These are phyloP conservation scores for Pythium sukuiense DNA, from an alignment of 352 stramenopile genomes.

Conservation along the genomic window DNA sequence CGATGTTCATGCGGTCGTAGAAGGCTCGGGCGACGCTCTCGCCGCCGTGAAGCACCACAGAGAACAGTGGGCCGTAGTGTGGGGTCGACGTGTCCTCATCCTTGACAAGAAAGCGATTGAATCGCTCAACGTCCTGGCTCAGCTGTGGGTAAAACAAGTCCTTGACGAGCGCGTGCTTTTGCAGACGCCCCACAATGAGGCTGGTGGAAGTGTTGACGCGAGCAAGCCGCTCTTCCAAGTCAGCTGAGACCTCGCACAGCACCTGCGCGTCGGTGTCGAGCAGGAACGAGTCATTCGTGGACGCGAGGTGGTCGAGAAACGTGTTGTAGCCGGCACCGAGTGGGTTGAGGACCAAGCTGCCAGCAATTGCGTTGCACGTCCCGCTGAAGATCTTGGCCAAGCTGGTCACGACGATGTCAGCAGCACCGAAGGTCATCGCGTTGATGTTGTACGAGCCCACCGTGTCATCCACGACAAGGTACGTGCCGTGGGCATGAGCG, in stretches of 20 bases:
- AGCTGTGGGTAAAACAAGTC: slow-evolving; percentile 85
- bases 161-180: slow-evolving; percentile 75
- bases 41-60: slow-evolving; percentile 78
- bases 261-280: slow-evolving; percentile 55
- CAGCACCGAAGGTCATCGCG: slow-evolving; percentile 66
- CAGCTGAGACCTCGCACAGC: slow-evolving; percentile 49
- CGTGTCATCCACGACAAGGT: slow-evolving; percentile 90
- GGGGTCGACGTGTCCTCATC: slow-evolving; percentile 23
- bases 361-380: slow-evolving; percentile 89
- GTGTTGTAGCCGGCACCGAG: slow-evolving; percentile 43
- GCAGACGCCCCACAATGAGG: slow-evolving; percentile 68
- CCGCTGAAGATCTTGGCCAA: slow-evolving; percentile 94
- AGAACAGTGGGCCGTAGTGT: slow-evolving; percentile 88
- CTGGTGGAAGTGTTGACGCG: slow-evolving; percentile 82
- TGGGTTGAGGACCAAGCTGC: slow-evolving; percentile 89
- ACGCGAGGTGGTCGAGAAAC: slow-evolving; percentile 37
- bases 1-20: slow-evolving; percentile 85
- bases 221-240: slow-evolving; percentile 72
- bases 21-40: slow-evolving; percentile 76
- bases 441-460: slow-evolving; percentile 92
- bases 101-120: slow-evolving; percentile 53
- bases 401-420: slow-evolving; percentile 90
- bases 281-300: slow-evolving; percentile 57
- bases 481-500: slow-evolving; percentile 84
- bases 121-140: slow-evolving; percentile 49